Base-by-base conservation (phyloP, 164 flowering plant genomes). In the Stephania japonica region DNA sequence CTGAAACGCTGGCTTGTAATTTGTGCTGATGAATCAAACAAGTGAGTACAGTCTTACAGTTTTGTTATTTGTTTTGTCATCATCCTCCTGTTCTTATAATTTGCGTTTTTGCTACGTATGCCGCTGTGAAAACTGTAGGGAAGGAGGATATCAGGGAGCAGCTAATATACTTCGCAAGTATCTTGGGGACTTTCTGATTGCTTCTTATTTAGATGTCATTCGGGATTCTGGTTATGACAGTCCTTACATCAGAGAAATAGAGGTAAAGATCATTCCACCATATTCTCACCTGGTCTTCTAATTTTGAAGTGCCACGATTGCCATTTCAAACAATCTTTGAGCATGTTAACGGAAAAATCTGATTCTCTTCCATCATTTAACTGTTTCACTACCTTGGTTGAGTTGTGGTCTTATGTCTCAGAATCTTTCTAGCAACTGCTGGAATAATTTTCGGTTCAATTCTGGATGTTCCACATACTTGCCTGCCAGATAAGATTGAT, bases 101-200 rank as follows among this genome's bases (percentile, higher is more conserved):
- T 14, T 38, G 41, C 6, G n/a, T 66, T 27, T 50, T 27, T 4
- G 14, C 14, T 44, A 13, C 50, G 38, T 32, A 32, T 32, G 38
- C 38, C 4, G 38, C 38, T 32, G 38, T 32, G 38, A 32, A 32
- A 32, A 70, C 73, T 32, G 78, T 69, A 94, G 99, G 85, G 83
- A 83, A 75, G 97, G 98, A 64, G 85, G 71, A 75, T 91, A 90
- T 77, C 76, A 85, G 43, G 63, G 77, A 27, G 79, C 80, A 16
- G 68, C 77, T 66, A 90, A 89, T 81, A 81, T 91, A 71, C 91
- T 95, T 25, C 89, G 98, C 69, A 91, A 90, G 80, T 93, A 88
- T 85, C 89, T 95, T 67, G 98, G 99, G 53, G 99, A 95, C 83
- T 80, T 87, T 78, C 67, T 95, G 25, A 91, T 95, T 79, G 93